phyloP scores from a whole-genome alignment of 176 grass and related monocot genomes.

The Triticum monococcum region DNA sequence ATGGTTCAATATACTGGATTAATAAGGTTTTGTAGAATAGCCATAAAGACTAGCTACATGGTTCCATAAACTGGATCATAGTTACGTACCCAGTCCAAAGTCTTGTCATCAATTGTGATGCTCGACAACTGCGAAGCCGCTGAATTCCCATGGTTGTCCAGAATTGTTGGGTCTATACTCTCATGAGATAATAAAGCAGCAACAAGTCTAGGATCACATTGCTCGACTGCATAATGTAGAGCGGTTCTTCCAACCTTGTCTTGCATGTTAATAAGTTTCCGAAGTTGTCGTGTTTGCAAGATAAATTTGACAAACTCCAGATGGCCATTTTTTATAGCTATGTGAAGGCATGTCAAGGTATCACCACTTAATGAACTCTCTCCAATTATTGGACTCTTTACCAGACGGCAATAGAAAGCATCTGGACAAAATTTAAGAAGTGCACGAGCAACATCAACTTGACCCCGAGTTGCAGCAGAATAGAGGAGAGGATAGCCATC shows the following conservation, averaged over 20 bases:
- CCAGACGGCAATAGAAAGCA: background rate
- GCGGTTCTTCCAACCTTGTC: background rate
- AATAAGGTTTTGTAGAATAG: too few relatives aligned
- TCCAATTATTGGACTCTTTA: too few relatives aligned
- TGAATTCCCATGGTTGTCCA: too few relatives aligned
- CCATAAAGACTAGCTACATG: too few relatives aligned
- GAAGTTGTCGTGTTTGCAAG: background rate
- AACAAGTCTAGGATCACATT: constrained; percentile 19
- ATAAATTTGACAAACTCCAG: background rate
- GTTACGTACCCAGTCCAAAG: too few relatives aligned
- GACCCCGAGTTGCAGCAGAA: background rate
- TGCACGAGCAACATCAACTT: background rate
- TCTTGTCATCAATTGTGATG: too few relatives aligned
- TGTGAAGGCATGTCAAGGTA: background rate
- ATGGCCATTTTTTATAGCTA: background rate
- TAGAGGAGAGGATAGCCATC: background rate
- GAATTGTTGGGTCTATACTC: too few relatives aligned
- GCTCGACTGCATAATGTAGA: constrained; percentile 1
- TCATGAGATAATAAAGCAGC: background rate
- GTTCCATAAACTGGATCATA: too few relatives aligned
- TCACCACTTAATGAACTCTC: background rate
- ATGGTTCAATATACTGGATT: too few relatives aligned
- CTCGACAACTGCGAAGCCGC: too few relatives aligned
- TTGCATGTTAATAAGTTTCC: background rate
- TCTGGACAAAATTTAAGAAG: background rate